Evolutionary conservation across 371 early-diverging fungal species (phyloP).

Genomic region (Lichtheimia ornata): DNA sequence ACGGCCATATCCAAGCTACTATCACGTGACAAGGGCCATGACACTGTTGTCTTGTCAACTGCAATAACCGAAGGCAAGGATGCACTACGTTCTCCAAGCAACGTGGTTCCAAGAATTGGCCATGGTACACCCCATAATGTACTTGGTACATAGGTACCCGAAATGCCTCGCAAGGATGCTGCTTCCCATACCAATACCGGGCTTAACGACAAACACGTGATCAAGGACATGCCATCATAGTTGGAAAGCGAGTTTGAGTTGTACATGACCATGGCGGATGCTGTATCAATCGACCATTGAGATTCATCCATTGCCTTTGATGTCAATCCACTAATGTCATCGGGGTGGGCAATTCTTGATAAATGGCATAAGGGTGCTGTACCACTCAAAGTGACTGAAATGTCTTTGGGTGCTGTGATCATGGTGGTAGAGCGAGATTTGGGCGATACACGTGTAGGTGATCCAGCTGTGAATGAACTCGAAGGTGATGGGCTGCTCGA

Average conservation of each 20-base stretch:
- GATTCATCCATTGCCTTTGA: background rate
- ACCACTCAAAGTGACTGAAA: slow-evolving; percentile 25
- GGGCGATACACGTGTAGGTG: slow-evolving; percentile 11
- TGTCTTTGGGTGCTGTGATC: slow-evolving; percentile 23
- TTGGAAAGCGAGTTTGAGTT: slow-evolving; percentile 10
- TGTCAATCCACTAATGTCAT: slow-evolving; percentile 1
- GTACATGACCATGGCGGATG: slow-evolving; percentile 2
- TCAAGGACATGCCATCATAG: slow-evolving; percentile 4
- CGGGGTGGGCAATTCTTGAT: background rate
- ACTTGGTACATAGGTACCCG: slow-evolving; percentile 5
- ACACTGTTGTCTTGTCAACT: slow-evolving; percentile 5
- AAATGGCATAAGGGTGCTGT: slow-evolving; percentile 1
- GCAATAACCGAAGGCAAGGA: background rate
- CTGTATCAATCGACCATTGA: background rate
- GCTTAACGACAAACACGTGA: slow-evolving; percentile 21
- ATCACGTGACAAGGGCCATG: slow-evolving; percentile 8
- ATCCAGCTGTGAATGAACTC: slow-evolving; percentile 12
- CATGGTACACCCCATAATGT: slow-evolving; percentile 42
- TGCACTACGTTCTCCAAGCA: slow-evolving; percentile 2
- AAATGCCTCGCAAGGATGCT: background rate
- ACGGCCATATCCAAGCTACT: background rate
- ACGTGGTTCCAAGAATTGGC: slow-evolving; percentile 28
- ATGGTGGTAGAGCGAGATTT: slow-evolving; percentile 32
- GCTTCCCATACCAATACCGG: slow-evolving; percentile 35
- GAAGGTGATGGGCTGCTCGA: slow-evolving; percentile 23